Evolutionary conservation across 768 basidiomycete species (phyloP), one percentile per base, ranked within the genome.

Genomic region (Podaxis rugospora): DNA sequence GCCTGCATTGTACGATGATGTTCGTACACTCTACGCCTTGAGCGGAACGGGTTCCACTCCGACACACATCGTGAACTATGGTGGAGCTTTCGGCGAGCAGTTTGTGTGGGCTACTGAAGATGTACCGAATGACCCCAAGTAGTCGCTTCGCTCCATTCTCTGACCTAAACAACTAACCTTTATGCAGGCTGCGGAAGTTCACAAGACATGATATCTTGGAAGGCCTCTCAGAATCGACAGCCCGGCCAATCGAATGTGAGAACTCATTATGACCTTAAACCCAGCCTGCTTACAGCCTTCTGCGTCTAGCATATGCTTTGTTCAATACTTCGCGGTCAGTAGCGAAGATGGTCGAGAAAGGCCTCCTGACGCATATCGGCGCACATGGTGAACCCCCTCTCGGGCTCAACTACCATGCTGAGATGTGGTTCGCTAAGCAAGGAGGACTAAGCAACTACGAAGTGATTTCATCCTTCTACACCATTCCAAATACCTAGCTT

Each of bases 1-100:
- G 1, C 82, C 89, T 1, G 71, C 71, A 9, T 75, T 90, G 3
- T 90, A 85, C 65, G 87, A 89, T 21, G 89, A 90, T 64, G 75
- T 90, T 51, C 66, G 86, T 25, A 85, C 76, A 0, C 74, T 91
- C 11, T 90, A 78, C 66, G 82, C 83, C 2, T 57, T 76, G 67
- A 90, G 88, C 66, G 89, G 89, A 3, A 89, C 89, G 11, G 88
- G 85, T 11, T 76, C 81, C 27, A 89, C 89, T 0, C 89, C 89
- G 2, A 91, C 89, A 0, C 89, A 90, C 63, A 72, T 90, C 32
- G 89, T 90, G 25, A 85, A 90, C 67, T 91, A 90, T 67, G 89
- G 89, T n/a, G 89, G 89, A 18, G 77, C 76, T 1, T 80, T 71
- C 68, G 89, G 89, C 3, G 89, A 91, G 64, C 82, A 90, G 64